Percentiles rank a stretch among this genome's conserved stretches.
Conservation (phyloP, 2,329 filamentous ascomycete genomes). For the Emmonsia crescens region DNA sequence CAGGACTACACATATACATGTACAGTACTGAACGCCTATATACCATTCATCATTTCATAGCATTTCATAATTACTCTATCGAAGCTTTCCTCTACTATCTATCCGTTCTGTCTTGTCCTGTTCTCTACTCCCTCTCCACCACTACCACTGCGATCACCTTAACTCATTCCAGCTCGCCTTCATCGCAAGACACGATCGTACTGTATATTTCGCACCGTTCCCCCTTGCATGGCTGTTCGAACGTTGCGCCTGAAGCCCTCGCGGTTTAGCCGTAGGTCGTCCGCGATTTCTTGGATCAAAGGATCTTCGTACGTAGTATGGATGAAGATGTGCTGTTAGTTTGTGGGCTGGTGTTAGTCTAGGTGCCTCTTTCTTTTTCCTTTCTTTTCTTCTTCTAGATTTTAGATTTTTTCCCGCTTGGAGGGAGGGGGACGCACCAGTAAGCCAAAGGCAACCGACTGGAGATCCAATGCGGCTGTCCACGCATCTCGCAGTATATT, state of each 20-base stretch:
- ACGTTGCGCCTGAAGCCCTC: constrained; percentile 92
- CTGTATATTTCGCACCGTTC: constrained; percentile 56
- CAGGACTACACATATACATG: too few relatives aligned
- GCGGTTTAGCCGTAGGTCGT: constrained; percentile 74
- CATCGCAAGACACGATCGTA: constrained; percentile 73
- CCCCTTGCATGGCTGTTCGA: constrained; percentile 69
- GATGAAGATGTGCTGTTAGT: constrained; percentile 78
- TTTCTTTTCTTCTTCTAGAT: not conserved
- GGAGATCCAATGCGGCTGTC: constrained; percentile 96
- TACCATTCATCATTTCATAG: too few relatives aligned
- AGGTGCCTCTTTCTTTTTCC: not conserved
- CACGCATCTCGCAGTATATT: constrained; percentile 97
- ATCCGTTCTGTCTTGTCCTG: not conserved
- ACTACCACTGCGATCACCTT: not conserved
- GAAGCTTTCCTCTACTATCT: not conserved
- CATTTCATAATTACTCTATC: not conserved
- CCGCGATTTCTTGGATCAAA: constrained; percentile 95
- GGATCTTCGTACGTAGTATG: constrained; percentile 95
- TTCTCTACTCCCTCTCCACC: not conserved
- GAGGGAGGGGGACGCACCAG: constrained; percentile 45
- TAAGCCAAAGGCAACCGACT: constrained; percentile 89
- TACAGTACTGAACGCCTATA: too few relatives aligned
- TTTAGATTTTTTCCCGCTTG: not conserved
- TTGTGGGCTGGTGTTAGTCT: not conserved
- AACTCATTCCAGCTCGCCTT: not conserved